Evolutionary conservation across 2,329 filamentous ascomycete species (phyloP), one percentile per base, ranked within the genome.

Genomic region (Septoria petroselini): DNA sequence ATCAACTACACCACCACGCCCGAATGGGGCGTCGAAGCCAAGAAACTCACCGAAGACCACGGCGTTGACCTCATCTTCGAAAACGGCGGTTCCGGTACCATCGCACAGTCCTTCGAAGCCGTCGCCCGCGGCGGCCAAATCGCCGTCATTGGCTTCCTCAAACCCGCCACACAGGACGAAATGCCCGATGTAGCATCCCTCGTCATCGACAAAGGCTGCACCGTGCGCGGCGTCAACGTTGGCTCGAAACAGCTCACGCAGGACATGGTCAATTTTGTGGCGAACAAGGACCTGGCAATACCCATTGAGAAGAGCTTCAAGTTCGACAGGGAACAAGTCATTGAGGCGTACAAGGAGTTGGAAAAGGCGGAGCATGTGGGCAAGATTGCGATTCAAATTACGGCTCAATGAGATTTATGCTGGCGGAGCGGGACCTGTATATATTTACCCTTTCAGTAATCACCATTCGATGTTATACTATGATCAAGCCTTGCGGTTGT

Each of bases 1-100:
- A 72, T 85, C 62, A 84, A 85, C 65, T 85, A 85, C 64, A 78
- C 75, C 49, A 73, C 63, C 0, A 73, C 73, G 2, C 67, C 76
- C 0, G 73, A 78, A 49, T 86, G 82, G 83, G 80, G 81, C 6
- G 65, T 69, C 2, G 73, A 73, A 17, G 82, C 80, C 9, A 72
- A 76, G 41, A 68, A 71, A 7, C 63, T 75, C 4, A 76, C 73
- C 0, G 49, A 61, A 8, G 64, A 62, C 35, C 48, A 58, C 1
- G 71, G 71, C 37, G 69, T 68, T 2, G 74, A 77, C 54, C 69
- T 75, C 41, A 71, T 76, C 38, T 66, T 79, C 41, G 74, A 78
- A 57, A 69, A 72, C 14, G 72, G 75, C 12, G 73, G 75, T 14
- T 41, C 47, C n/a, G 52, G 52, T 5, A 54, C 52, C 8, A 47